Percentiles rank a stretch among this genome's conserved stretches.
Evolutionary conservation across 2,329 filamentous ascomycete genomes (phyloP).

Genomic region (Verticillium zaregamsianum): DNA sequence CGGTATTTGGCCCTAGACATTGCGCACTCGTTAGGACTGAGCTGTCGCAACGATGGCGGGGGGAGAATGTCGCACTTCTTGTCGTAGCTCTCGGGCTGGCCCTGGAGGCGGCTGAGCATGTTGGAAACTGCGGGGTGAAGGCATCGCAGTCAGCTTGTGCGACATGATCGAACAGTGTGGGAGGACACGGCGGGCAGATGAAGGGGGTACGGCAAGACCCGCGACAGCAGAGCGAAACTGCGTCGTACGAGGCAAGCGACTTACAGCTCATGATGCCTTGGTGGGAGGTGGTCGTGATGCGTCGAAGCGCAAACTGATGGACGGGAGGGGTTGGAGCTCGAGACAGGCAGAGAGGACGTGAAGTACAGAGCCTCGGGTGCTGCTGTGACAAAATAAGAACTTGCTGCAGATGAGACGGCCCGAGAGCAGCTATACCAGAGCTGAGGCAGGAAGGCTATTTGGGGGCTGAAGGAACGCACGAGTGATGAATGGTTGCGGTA

Average conservation of each 20-base stretch:
- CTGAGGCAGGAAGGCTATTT: not conserved
- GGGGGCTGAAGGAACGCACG: not conserved
- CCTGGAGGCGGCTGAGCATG: conserved; percentile 94
- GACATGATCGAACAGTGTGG: not conserved
- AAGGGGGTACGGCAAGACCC: not conserved
- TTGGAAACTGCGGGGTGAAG: conserved; percentile 58
- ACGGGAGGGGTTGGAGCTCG: not conserved
- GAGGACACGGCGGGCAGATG: not conserved
- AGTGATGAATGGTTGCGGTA: not conserved
- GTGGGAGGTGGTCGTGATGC: not conserved
- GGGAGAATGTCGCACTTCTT: conserved; percentile 67
- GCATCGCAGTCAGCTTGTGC: not conserved
- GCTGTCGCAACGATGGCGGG: conserved; percentile 10
- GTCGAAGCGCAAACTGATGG: not conserved
- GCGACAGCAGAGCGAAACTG: not conserved
- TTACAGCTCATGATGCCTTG: conserved; percentile 34
- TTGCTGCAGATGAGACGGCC: not conserved
- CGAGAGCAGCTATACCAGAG: not conserved
- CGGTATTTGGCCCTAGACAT: conserved; percentile 70
- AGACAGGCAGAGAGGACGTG: not conserved
- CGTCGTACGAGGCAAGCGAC: conserved; percentile 14
- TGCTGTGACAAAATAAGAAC: not conserved
- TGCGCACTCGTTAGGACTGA: conserved; percentile 10
- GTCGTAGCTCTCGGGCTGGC: conserved; percentile 97
- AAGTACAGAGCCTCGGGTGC: not conserved